These are phyloP conservation scores for Penicillium ochrochloron DNA, from an alignment of 495 filamentous ascomycete species.

Conservation along the genomic window DNA sequence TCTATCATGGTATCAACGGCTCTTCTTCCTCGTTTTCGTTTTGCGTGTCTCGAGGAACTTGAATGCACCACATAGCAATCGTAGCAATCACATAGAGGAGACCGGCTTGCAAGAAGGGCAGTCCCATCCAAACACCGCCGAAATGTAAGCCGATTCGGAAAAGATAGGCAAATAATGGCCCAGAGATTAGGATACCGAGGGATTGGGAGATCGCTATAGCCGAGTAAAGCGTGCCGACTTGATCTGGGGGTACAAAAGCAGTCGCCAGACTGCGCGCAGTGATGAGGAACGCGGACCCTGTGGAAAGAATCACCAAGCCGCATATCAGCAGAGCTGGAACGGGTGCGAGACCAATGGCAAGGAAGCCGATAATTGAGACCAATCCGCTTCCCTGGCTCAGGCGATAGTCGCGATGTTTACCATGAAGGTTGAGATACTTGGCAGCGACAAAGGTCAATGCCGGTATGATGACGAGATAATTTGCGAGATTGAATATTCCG, in stretches of 20 bases:
- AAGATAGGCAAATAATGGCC: constrained; percentile 41
- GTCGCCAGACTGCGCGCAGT: constrained; percentile 42
- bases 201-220: constrained; percentile 39
- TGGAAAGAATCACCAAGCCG: constrained; percentile 39
- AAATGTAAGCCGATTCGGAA: constrained; percentile 46
- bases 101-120: constrained; percentile 37
- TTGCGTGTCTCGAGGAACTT: constrained; percentile 9
- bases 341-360: constrained; percentile 35
- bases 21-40: constrained; percentile 20
- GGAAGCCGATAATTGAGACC: constrained; percentile 36
- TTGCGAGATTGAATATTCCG: constrained; percentile 39
- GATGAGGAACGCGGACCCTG: constrained; percentile 39
- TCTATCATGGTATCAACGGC: constrained; percentile 9
- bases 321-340: constrained; percentile 38
- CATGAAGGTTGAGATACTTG: constrained; percentile 33
- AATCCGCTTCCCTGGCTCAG: constrained; percentile 38
- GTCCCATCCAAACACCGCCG: constrained; percentile 39
- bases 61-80: constrained; percentile 23
- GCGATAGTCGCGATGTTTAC: constrained; percentile 37
- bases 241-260: constrained; percentile 37
- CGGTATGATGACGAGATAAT: constrained; percentile 43
- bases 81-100: constrained; percentile 27
- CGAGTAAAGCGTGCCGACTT: constrained; percentile 42
- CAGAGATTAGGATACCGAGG: constrained; percentile 36
- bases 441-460: constrained; percentile 26